Conservation (phyloP, 2,329 filamentous ascomycete genomes). For the Apiospora kogelbergensis region DNA sequence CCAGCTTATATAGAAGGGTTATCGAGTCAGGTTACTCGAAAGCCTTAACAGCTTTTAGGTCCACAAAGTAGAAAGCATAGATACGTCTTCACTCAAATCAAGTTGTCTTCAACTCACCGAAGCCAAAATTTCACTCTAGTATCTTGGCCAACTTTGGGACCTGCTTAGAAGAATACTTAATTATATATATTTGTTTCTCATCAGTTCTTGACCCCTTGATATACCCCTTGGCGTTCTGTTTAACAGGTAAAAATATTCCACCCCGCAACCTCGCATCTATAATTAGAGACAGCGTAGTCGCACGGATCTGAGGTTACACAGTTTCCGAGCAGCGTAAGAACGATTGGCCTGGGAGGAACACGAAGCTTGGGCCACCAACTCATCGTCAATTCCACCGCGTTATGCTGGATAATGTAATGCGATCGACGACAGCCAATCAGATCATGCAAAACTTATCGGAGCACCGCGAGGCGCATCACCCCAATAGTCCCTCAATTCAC, state of each 20-base stretch:
- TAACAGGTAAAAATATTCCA: neutral
- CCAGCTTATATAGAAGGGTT: neutral
- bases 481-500: too few species aligned
- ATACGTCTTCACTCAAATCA: neutral
- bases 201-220: too few species aligned
- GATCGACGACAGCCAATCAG: too few species aligned
- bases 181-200: too few species aligned
- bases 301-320: neutral
- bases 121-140: neutral
- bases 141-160: neutral
- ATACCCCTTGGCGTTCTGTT: neutral
- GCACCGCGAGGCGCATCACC: too few species aligned
- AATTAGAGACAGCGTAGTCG: neutral
- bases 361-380: neutral
- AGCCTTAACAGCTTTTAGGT: neutral
- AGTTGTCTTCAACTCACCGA: neutral
- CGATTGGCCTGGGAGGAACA: neutral
- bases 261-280: constrained; percentile 16
- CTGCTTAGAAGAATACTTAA: too few species aligned
- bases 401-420: too few species aligned
- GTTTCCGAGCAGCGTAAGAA: neutral
- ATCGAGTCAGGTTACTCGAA: neutral
- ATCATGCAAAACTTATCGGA: too few species aligned
- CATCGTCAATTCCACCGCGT: neutral
- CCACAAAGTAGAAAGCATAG: too few species aligned